phyloP scores from a whole-genome alignment of 768 basidiomycete species.

The Botryobasidium botryosum region DNA sequence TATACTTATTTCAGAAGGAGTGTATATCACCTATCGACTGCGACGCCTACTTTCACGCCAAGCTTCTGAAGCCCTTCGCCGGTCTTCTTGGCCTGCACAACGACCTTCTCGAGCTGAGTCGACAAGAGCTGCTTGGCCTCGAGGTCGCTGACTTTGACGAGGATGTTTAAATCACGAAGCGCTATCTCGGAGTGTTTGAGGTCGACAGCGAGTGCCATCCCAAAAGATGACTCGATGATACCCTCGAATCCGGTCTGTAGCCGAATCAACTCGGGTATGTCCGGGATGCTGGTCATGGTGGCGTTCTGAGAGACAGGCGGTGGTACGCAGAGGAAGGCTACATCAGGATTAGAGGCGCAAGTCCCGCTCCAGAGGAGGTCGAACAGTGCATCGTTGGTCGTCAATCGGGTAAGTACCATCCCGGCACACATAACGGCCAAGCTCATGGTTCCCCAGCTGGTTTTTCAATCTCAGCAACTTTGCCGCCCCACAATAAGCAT shows the following conservation, averaged over 20 bases:
- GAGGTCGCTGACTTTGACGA: conserved; percentile 47
- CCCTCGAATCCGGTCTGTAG: background rate
- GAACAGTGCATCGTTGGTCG: too few species aligned
- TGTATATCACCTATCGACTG: conserved; percentile 57
- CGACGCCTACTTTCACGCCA: conserved; percentile 46
- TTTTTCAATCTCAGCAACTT: too few species aligned
- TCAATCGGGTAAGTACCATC: too few species aligned
- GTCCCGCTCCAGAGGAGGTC: too few species aligned
- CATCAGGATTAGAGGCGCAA: too few species aligned
- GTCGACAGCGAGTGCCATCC: conserved; percentile 39
- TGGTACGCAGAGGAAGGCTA: too few species aligned
- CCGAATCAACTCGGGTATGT: background rate
- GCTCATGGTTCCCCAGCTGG: too few species aligned
- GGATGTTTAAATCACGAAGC: conserved; percentile 43
- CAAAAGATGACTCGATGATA: background rate
- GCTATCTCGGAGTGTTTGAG: conserved; percentile 69
- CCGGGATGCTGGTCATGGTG: too few species aligned
- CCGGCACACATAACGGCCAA: too few species aligned
- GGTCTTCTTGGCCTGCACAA: conserved; percentile 41
- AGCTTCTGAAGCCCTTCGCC: conserved; percentile 44
- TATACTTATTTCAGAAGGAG: background rate
- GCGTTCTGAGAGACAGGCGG: too few species aligned
- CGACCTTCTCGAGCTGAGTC: conserved; percentile 35
- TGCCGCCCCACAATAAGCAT: too few species aligned
- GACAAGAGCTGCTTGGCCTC: conserved; percentile 39